Evolutionary conservation across 768 basidiomycete species (phyloP).

Genomic region (Coprinopsis strossmayeri): DNA sequence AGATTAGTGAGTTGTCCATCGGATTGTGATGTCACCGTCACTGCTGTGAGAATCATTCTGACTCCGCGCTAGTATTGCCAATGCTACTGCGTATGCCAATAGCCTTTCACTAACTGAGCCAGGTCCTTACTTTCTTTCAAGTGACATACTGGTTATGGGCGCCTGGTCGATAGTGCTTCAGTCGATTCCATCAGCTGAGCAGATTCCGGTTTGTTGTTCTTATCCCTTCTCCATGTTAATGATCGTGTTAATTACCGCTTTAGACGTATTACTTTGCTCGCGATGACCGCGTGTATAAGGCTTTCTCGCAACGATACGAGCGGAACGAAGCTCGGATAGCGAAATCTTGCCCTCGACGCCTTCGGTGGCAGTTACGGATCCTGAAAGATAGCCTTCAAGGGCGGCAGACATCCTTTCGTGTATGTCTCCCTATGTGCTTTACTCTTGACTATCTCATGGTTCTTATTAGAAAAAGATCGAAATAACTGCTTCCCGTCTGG

Average conservation of each 20-base stretch:
- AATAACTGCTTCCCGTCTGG: constrained; percentile 12
- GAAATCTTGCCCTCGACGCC: constrained; percentile 41
- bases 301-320: constrained; percentile 49
- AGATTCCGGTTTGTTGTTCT: constrained; percentile 57
- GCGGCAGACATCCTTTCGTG: constrained; percentile 58
- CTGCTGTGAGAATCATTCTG: no score
- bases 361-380: constrained; percentile 67
- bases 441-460: constrained; percentile 6
- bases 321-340: constrained; percentile 40
- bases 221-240: constrained; percentile 1
- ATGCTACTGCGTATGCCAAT: constrained; percentile 61
- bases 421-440: constrained; percentile 25
- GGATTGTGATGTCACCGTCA: no score
- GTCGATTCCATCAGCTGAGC: constrained; percentile 47
- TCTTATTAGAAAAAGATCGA: constrained; percentile 23
- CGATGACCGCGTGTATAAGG: constrained; percentile 79
- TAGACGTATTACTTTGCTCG: constrained; percentile 92
- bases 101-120: background rate
- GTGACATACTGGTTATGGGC: constrained; percentile 75
- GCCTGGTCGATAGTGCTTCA: constrained; percentile 68
- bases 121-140: constrained; percentile 10
- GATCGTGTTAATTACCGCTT: background rate
- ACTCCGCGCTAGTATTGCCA: constrained; percentile 58
- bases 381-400: constrained; percentile 62
- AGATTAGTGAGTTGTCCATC: constrained; percentile 78